Conservation (phyloP, 1,139 yeast genomes). For the Pichia sp. region DNA sequence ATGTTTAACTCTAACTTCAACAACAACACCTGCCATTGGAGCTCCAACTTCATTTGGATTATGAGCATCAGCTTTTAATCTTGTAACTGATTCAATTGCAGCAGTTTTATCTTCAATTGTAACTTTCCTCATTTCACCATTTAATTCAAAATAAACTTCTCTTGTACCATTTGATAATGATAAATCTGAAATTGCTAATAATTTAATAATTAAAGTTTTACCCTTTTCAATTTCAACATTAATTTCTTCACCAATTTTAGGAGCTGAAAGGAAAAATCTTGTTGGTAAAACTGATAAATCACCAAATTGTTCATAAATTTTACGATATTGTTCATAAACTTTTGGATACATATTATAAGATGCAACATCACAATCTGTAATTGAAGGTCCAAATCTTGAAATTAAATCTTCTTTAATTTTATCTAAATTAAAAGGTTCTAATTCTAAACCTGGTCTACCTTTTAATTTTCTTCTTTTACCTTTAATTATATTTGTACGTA, state of each 20-base stretch:
- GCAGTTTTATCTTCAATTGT: constrained; percentile 84
- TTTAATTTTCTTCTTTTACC: constrained; percentile 87
- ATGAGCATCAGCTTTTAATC: constrained; percentile 83
- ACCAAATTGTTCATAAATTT: constrained; percentile 70
- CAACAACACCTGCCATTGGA: constrained; percentile 99
- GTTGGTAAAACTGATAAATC: constrained; percentile 94
- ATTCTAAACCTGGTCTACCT: constrained; percentile 83
- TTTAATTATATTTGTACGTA: constrained; percentile 79
- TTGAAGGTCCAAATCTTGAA: constrained; percentile 46
- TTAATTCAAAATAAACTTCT: constrained; percentile 95
- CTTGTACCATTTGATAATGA: constrained; percentile 80
- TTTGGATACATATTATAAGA: constrained; percentile 96
- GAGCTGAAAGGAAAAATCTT: constrained; percentile 78
- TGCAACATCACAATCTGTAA: constrained; percentile 85
- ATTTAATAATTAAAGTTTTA: constrained; percentile 83
- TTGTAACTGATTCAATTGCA: constrained; percentile 73
- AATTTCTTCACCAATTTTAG: constrained; percentile 81
- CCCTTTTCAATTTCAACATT: constrained; percentile 89
- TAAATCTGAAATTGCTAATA: constrained; percentile 89
- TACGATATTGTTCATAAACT: constrained; percentile 83
- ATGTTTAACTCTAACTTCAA: constrained; percentile 84
- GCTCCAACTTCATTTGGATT: constrained; percentile 95
- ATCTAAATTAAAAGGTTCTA: constrained; percentile 74
- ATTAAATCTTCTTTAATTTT: constrained; percentile 64
- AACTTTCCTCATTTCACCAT: constrained; percentile 97